Base-by-base conservation (phyloP, 305 asterid species). In the Fraxinus xanthoxyloides region DNA sequence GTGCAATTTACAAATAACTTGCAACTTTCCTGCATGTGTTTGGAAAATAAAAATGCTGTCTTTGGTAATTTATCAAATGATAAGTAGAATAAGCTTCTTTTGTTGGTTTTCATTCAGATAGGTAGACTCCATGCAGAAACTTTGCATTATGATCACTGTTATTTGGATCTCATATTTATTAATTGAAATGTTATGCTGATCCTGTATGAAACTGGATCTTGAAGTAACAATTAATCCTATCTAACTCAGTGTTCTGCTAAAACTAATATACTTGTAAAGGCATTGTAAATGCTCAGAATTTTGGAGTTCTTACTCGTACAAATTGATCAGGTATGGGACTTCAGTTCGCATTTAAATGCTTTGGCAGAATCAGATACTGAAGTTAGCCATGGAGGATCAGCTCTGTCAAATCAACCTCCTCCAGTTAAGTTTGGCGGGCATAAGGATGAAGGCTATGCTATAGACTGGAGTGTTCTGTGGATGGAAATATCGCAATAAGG, bases 391-490 rank as follows among this genome's bases (percentile, higher is more conserved):
- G 95, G 88, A 81, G 94, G 84, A 85, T 61, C 93, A 4, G 69
- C 87, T 19, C 86, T 83, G 17, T 83, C 54, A 38, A 94, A 90
- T 81, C 97, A 95, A 84, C 80, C 93, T 79, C 98, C 99, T 76
- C 79, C 94, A 70, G 84, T 87, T 75, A 92, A 91, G 84, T 95
- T 90, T 90, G 85, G 73, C 2, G 97, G 97, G 28, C 99, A 94
- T 89, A 90, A 91, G 85, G 98, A 94, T 90, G 99, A 94, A 92
- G 99, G 99, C 73, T 95, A 85, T 86, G 97, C 98, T 80, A 81
- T 95, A 38, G 99, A 95, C 85, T 95, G 99, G 98, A 93, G 93
- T 81, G 98, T 87, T 95, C 98, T n/a, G 99, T 92, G 78, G 98
- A 95, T 87, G 91, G 95, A 36, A 91, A 77, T 83, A 85, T 95